Conservation (phyloP, 2,329 filamentous ascomycete genomes). For the Fusarium abutilonis region DNA sequence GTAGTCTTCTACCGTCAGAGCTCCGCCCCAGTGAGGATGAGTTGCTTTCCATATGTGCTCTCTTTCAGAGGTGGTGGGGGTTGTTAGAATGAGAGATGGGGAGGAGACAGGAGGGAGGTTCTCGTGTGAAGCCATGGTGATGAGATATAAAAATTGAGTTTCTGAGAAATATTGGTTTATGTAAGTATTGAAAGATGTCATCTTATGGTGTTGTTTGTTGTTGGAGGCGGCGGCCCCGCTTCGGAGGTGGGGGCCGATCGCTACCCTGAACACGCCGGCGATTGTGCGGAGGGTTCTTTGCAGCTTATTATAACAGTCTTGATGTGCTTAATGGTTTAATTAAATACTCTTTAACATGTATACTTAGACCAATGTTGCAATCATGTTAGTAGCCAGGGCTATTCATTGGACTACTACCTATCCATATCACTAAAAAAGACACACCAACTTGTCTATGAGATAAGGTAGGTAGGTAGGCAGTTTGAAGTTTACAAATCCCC, state of each 20-base stretch:
- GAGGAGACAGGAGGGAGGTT: conserved; percentile 40
- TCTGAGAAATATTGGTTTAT: neutral
- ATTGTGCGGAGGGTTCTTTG: neutral
- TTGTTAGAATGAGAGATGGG: conserved; percentile 55
- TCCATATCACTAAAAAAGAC: too few species aligned
- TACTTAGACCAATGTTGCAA: too few species aligned
- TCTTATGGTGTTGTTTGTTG: conserved; percentile 12
- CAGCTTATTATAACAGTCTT: too few species aligned
- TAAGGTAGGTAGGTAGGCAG: too few species aligned
- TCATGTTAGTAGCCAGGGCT: too few species aligned
- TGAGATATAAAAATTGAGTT: neutral
- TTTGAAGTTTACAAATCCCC: too few species aligned
- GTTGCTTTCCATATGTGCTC: conserved; percentile 64
- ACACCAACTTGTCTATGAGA: too few species aligned
- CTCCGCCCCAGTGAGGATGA: conserved; percentile 66
- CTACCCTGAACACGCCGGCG: conserved; percentile 29
- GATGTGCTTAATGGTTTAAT: too few species aligned
- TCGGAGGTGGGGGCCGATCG: conserved; percentile 9
- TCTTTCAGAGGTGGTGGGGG: conserved; percentile 67
- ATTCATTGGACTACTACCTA: too few species aligned
- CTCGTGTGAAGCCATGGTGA: conserved; percentile 34
- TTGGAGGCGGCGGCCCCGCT: conserved; percentile 24
- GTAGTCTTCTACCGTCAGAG: conserved; percentile 65
- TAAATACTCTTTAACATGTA: too few species aligned
- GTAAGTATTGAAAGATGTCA: neutral